Evolutionary conservation across 2,329 filamentous ascomycete genomes (phyloP).

Genomic region (Fusarium vanettenii): DNA sequence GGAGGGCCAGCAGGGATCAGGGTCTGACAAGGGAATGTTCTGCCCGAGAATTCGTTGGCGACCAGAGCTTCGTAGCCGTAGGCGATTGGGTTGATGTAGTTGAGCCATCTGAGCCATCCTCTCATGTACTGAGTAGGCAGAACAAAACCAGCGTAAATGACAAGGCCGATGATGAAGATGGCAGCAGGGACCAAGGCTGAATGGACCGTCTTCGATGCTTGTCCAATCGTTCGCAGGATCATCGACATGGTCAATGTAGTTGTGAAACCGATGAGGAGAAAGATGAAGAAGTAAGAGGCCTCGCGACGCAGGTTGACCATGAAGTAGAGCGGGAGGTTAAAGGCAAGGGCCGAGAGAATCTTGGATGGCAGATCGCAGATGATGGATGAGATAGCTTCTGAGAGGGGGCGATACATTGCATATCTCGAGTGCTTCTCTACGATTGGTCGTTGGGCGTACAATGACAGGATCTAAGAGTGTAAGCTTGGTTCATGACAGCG

Average conservation of each 20-base stretch:
- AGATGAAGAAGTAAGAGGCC: constrained; percentile 62
- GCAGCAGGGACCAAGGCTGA: constrained; percentile 23
- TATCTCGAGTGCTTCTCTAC: constrained; percentile 48
- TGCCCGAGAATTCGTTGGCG: constrained; percentile 25
- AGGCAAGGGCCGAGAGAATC: constrained; percentile 48
- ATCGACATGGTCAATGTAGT: constrained; percentile 72
- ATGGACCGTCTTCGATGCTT: constrained; percentile 13
- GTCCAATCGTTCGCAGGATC: constrained; percentile 58
- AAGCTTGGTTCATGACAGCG: not conserved
- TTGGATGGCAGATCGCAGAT: constrained; percentile 31
- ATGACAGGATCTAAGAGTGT: constrained; percentile 12
- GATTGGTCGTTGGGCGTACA: constrained; percentile 41
- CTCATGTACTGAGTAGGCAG: constrained; percentile 37
- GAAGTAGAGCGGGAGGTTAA: constrained; percentile 65
- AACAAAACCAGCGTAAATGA: constrained; percentile 62
- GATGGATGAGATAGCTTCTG: constrained; percentile 32
- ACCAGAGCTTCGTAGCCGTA: constrained; percentile 54
- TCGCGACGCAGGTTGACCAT: constrained; percentile 72
- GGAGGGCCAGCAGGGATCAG: not conserved
- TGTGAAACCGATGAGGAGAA: constrained; percentile 58
- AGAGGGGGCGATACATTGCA: constrained; percentile 44
- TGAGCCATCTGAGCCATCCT: constrained; percentile 65
- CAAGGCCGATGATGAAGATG: constrained; percentile 31
- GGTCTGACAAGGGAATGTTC: constrained; percentile 9
- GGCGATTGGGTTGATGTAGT: constrained; percentile 70